Percentiles rank a stretch among this genome's conserved stretches.
Conservation (phyloP, 2,329 filamentous ascomycete genomes). For the Cladosporium sp. region DNA sequence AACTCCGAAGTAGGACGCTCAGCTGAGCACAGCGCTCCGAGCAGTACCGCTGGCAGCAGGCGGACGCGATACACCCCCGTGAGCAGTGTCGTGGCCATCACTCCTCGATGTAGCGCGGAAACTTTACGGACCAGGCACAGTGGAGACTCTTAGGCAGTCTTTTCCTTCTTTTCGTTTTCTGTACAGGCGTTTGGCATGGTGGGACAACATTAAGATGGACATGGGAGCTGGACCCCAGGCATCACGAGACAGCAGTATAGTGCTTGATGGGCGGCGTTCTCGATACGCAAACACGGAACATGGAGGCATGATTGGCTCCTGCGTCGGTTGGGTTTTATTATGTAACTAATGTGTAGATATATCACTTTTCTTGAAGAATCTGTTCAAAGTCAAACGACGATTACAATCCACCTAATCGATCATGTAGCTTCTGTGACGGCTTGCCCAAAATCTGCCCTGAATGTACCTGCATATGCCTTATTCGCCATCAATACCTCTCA, state of each 20-base stretch:
- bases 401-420: not conserved
- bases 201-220: not conserved
- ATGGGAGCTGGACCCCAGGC: not conserved
- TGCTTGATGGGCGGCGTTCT: not conserved
- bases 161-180: not conserved
- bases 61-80: conserved; percentile 38
- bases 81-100: conserved; percentile 47
- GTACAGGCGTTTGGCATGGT: not conserved
- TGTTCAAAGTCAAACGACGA: not conserved
- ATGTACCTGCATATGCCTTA: too few relatives aligned
- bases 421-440: not conserved
- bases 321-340: not conserved
- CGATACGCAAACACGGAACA: not conserved
- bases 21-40: conserved; percentile 9
- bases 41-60: conserved; percentile 26
- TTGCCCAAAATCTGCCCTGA: too few relatives aligned
- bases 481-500: too few relatives aligned
- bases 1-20: conserved; percentile 15
- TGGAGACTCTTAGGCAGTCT: conserved; percentile 7
- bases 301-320: not conserved
- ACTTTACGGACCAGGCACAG: conserved; percentile 36
- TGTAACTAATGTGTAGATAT: not conserved
- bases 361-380: not conserved
- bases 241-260: conserved; percentile 2
- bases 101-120: conserved; percentile 44